Evolutionary conservation across 306 rosid genomes (phyloP), one percentile per base, ranked within the genome.

Genomic region (Alnus glutinosa): DNA sequence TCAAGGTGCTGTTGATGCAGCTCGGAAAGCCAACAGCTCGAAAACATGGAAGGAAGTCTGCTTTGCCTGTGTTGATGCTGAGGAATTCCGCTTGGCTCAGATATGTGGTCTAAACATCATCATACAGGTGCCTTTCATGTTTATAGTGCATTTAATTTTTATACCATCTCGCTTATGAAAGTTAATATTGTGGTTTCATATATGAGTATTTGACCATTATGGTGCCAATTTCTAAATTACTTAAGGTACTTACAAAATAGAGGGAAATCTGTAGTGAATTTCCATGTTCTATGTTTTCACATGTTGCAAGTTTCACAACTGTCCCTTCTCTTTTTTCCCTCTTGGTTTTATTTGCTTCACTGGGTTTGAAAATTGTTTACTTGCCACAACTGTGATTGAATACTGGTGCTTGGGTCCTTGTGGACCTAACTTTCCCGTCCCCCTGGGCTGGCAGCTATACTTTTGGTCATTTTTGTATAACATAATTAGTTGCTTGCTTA

Each of bases 41-140:
- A 92, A 92, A 88, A 92, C 98, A 78, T 94, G 98, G 98, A 94
- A 94, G 87, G 97, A 94, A 87, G 98, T 94, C 75, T 92, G 97
- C 83, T 92, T 94, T 76, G 92, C 98, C 55, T 94, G 98, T 87
- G 98, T 94, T 85, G 98, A 94, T 92, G 94, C 93, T 81, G 98
- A 92, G 86, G 98, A 92, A 79, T 94, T 89, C 90, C 97, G 98
- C 80, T 82, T 94, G 73, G 98, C 97, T 71, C 98, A 94, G 77
- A 94, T 94, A 61, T 94, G 98, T 88, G 98, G 98, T 66, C 97
- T 94, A 85, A 94, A 92, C 81, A 90, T 94, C 82, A 94, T 94
- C 78, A 77, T 94, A 66, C 98, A 94, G 97, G 97, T 92, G 75
- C 32, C 9, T 4, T 12, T 52, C 57, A 64, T 36, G 78, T 83